Evolutionary conservation across 2,329 filamentous ascomycete genomes (phyloP).

Genomic region (Pyrenochaeta sp.): DNA sequence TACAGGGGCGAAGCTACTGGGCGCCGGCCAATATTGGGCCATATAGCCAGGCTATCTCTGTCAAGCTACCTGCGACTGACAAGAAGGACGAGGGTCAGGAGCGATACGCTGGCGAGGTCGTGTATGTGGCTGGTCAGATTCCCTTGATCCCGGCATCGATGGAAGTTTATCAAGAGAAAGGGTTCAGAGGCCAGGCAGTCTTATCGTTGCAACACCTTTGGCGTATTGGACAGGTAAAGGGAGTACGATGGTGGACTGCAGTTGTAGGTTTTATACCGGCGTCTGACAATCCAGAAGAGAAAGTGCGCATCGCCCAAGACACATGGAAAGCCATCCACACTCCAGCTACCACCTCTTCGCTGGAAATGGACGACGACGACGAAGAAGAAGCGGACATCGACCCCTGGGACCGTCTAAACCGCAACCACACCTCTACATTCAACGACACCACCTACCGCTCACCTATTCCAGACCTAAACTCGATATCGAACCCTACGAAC

Average conservation of each 20-base stretch:
- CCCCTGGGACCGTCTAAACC: constrained; percentile 71
- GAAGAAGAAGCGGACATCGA: constrained; percentile 61
- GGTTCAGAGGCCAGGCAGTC: constrained; percentile 67
- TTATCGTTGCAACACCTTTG: constrained; percentile 89
- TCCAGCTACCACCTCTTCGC: background rate
- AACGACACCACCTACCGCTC: constrained; percentile 35
- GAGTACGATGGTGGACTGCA: constrained; percentile 77
- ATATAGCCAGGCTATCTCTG: constrained; percentile 85
- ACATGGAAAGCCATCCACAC: constrained; percentile 54
- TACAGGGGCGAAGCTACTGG: constrained; percentile 96
- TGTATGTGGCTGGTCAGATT: constrained; percentile 89
- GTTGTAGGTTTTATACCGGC: constrained; percentile 65
- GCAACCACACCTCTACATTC: constrained; percentile 58
- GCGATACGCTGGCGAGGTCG: constrained; percentile 41
- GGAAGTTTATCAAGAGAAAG: constrained; percentile 58
- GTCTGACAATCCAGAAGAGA: constrained; percentile 9
- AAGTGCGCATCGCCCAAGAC: constrained; percentile 50
- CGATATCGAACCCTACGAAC: constrained; percentile 1
- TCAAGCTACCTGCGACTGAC: constrained; percentile 50
- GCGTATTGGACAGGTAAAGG: constrained; percentile 77
- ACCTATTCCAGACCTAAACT: constrained; percentile 54
- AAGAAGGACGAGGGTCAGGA: constrained; percentile 17
- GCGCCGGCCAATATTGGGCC: constrained; percentile 97
- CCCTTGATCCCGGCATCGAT: constrained; percentile 84
- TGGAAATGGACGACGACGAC: constrained; percentile 52